Evolutionary conservation across 306 rosid genomes (phyloP).

Genomic region (Cyclanthera cordifolia): DNA sequence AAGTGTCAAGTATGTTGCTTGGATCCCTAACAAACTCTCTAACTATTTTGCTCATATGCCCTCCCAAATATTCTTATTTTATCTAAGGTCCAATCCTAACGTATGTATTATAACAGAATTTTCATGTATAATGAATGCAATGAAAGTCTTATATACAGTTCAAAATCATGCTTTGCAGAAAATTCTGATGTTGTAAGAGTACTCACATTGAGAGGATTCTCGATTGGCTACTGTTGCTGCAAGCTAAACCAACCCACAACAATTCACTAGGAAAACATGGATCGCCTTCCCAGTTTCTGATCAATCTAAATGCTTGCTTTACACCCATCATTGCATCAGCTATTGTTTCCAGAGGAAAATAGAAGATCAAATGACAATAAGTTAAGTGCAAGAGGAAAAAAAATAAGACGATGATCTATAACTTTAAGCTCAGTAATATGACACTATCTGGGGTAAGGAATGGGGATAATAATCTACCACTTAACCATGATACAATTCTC

Average conservation of each 20-base stretch:
- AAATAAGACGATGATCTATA: background rate
- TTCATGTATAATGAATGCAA: too few relatives aligned
- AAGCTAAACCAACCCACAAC: slow-evolving; percentile 24
- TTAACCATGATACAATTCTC: background rate
- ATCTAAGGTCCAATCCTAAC: too few relatives aligned
- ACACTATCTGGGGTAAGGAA: background rate
- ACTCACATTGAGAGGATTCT: slow-evolving; percentile 38
- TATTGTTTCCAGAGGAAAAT: slow-evolving; percentile 10
- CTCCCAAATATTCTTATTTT: too few relatives aligned
- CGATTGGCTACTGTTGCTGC: slow-evolving; percentile 9
- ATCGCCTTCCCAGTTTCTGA: slow-evolving; percentile 32
- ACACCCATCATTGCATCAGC: slow-evolving; percentile 18
- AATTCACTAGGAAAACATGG: slow-evolving; percentile 22
- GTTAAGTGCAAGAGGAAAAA: background rate
- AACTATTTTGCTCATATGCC: too few relatives aligned
- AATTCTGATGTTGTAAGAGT: background rate
- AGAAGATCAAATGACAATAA: background rate
- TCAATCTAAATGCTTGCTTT: slow-evolving; percentile 15
- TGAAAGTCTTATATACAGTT: background rate
- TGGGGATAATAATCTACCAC: background rate
- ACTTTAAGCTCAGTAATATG: background rate
- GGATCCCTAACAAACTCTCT: too few relatives aligned
- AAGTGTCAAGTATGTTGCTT: too few relatives aligned
- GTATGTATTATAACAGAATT: too few relatives aligned
- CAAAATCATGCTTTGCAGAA: background rate